Conservation (phyloP, 345 rosid species). For the Euphorbia peplus region DNA sequence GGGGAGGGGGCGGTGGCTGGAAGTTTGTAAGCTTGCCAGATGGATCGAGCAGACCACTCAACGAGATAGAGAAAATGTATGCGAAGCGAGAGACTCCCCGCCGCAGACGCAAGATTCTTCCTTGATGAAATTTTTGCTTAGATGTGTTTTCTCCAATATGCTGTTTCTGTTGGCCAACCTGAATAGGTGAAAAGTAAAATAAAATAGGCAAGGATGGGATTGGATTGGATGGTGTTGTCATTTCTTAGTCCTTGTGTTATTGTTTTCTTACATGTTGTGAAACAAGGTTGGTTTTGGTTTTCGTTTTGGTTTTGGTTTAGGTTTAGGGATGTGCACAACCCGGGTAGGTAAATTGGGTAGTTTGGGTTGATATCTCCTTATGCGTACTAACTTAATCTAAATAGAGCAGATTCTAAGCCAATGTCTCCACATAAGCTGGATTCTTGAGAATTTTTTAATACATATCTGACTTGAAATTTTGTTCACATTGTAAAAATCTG, state of each 20-base stretch:
- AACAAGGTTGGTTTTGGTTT: not conserved
- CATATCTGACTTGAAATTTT: too few relatives aligned
- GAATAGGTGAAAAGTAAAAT: not conserved
- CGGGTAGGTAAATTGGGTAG: not conserved
- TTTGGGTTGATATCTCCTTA: too few relatives aligned
- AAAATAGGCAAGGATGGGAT: not conserved
- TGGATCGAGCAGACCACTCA: slow-evolving; percentile 81
- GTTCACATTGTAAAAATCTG: too few relatives aligned
- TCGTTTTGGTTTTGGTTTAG: too few relatives aligned
- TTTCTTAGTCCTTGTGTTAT: too few relatives aligned
- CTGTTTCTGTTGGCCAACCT: slow-evolving; percentile 3
- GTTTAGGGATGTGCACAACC: not conserved
- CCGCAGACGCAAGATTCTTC: slow-evolving; percentile 68
- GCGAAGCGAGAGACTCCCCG: slow-evolving; percentile 83
- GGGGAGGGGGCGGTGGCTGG: slow-evolving; percentile 95
- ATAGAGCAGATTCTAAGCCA: too few relatives aligned
- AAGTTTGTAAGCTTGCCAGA: slow-evolving; percentile 87
- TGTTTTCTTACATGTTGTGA: not conserved
- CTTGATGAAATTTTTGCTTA: slow-evolving; percentile 35
- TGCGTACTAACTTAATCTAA: too few relatives aligned
- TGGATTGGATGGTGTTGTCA: too few relatives aligned
- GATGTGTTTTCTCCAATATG: not conserved
- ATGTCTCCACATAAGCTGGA: too few relatives aligned
- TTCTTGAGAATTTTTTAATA: too few relatives aligned
- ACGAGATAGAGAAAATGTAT: slow-evolving; percentile 79